phyloP scores from a whole-genome alignment of 1,284 basidiomycete genomes.

The Wallemia mellicola region DNA sequence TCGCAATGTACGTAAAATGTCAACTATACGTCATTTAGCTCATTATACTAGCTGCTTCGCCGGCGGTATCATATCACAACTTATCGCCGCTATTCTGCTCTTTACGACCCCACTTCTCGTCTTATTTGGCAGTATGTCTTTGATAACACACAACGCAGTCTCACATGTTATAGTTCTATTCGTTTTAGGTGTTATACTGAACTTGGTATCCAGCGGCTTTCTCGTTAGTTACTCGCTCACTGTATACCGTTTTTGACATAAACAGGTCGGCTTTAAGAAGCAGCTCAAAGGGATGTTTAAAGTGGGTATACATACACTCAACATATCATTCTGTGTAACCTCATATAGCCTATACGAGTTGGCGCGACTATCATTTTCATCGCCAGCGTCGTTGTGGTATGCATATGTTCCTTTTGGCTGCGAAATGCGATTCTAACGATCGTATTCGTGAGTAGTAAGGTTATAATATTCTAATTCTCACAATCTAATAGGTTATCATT shows the following conservation, averaged over 20 bases:
- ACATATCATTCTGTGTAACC: background rate
- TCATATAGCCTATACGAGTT: background rate
- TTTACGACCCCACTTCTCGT: background rate
- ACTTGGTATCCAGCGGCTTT: background rate
- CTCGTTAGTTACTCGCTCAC: background rate
- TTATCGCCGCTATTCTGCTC: background rate
- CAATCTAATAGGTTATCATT: background rate
- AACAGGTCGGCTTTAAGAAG: background rate
- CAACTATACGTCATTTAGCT: too few species aligned
- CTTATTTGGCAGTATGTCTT: background rate
- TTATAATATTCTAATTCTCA: too few species aligned
- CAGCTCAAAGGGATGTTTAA: background rate
- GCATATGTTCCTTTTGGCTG: background rate
- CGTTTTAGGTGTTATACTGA: background rate
- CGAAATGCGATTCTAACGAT: background rate
- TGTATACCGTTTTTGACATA: background rate
- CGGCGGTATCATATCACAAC: background rate
- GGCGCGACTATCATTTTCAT: background rate
- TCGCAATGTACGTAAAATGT: too few species aligned
- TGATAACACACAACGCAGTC: background rate
- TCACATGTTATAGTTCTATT: background rate
- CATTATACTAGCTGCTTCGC: too few species aligned
- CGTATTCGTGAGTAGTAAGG: background rate
- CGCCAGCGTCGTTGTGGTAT: background rate
- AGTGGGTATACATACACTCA: background rate